Evolutionary conservation across 805 yeast species (phyloP).

Genomic region (Candida maesae): DNA sequence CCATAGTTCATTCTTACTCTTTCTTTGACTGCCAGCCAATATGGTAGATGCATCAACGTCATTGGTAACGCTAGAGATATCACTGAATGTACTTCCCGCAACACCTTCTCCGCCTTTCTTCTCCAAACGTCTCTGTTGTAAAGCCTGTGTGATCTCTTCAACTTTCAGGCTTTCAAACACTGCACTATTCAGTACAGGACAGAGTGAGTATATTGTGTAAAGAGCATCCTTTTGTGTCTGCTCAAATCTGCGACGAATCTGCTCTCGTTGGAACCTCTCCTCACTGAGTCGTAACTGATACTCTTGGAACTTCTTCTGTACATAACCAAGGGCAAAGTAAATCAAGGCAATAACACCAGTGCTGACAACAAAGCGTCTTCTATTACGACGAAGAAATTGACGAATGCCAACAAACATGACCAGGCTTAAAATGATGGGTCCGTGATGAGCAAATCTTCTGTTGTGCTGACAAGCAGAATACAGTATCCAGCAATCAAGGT

Average conservation of each 20-base stretch:
- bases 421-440: too few relatives aligned
- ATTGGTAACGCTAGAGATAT: conserved; percentile 15
- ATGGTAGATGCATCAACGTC: conserved; percentile 32
- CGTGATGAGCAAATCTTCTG: too few relatives aligned
- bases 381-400: conserved; percentile 40
- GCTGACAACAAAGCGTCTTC: conserved; percentile 33
- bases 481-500: too few relatives aligned
- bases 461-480: too few relatives aligned
- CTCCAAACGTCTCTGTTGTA: conserved; percentile 55
- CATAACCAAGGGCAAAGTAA: conserved; percentile 40
- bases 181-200: conserved; percentile 71
- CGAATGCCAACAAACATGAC: conserved; percentile 26
- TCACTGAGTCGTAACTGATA: conserved; percentile 49
- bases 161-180: conserved; percentile 61
- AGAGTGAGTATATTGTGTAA: conserved; percentile 74
- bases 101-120: conserved; percentile 19
- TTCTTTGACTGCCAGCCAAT: conserved; percentile 16
- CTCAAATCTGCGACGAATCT: conserved; percentile 75
- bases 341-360: conserved; percentile 40
- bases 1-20: conserved; percentile 74
- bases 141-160: conserved; percentile 65
- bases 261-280: conserved; percentile 59
- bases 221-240: conserved; percentile 92
- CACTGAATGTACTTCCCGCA: conserved; percentile 4
- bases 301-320: conserved; percentile 42